A percentile compares a stretch with the other conserved stretches of the same genome.
These are phyloP conservation scores for Dactylellina parvicollis DNA, from an alignment of 2,329 filamentous ascomycete species.

Conservation along the genomic window DNA sequence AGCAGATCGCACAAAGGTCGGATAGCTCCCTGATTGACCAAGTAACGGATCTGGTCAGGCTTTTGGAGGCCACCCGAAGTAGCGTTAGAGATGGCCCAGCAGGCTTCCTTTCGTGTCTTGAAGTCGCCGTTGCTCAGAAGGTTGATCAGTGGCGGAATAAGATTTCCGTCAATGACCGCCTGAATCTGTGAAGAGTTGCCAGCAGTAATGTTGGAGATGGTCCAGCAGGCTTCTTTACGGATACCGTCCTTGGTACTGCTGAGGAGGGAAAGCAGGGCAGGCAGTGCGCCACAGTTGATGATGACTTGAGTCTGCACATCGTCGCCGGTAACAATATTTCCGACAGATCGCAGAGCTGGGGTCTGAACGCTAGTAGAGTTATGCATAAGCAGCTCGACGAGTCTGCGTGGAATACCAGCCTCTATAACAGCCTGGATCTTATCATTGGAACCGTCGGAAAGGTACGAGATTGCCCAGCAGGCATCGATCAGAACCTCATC, in stretches of 20 bases:
- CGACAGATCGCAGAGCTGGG: conserved; percentile 92
- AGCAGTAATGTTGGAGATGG: conserved; percentile 98
- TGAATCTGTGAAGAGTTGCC: conserved; percentile 98
- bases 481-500: conserved; percentile 98
- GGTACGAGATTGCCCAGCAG: conserved; percentile 99
- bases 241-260: conserved; percentile 99
- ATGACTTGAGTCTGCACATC: conserved; percentile 99
- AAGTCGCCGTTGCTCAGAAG: conserved; percentile 95
- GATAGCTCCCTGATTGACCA: conserved; percentile 93
- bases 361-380: conserved; percentile 98
- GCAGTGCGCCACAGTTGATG: conserved; percentile 95
- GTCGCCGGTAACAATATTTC: conserved; percentile 98
- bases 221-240: conserved; percentile 99
- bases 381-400: conserved; percentile 97
- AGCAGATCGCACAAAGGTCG: conserved; percentile 96
- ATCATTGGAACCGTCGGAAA: conserved; percentile 97
- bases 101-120: conserved; percentile 98
- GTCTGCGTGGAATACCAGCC: conserved; percentile 92
- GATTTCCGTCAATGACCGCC: conserved; percentile 93
- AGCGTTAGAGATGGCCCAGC: conserved; percentile 99
- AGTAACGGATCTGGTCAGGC: conserved; percentile 96
- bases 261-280: conserved; percentile 89
- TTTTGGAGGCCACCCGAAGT: conserved; percentile 98
- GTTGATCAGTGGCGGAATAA: conserved; percentile 95
- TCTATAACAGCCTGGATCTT: conserved; percentile 99